A percentile compares a stretch with the other conserved stretches of the same genome.
Conservation (phyloP, 192 early-diverging fungal genomes). For the Phlyctochytrium arcticum region DNA sequence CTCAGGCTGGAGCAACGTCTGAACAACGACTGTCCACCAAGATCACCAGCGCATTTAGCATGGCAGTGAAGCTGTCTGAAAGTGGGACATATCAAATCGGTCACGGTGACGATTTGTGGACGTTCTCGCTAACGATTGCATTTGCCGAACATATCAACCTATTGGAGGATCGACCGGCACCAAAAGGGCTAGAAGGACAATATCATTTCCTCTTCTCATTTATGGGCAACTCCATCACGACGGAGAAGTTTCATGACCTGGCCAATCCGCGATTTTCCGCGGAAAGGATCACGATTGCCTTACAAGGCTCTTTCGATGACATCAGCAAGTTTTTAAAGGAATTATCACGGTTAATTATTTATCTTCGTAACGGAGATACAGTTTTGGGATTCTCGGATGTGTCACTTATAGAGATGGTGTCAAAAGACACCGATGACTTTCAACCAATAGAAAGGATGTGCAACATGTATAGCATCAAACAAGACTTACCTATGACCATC, state of each 20-base stretch:
- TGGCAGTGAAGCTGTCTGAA: conserved; percentile 33
- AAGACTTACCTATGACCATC: conserved; percentile 33
- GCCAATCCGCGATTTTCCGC: conserved; percentile 40
- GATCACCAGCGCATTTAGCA: neutral
- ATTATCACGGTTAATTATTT: conserved; percentile 32
- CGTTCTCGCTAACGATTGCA: conserved; percentile 41
- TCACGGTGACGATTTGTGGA: conserved; percentile 28
- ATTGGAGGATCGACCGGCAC: conserved; percentile 1
- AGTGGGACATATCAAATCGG: conserved; percentile 48
- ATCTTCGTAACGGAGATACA: conserved; percentile 25
- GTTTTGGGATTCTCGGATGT: conserved; percentile 43
- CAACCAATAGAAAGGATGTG: conserved; percentile 36
- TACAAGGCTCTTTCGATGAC: conserved; percentile 26
- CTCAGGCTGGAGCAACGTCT: neutral
- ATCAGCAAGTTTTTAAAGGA: conserved; percentile 33
- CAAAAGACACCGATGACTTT: neutral
- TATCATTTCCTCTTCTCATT: conserved; percentile 50
- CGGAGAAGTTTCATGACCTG: conserved; percentile 40
- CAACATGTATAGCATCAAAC: conserved; percentile 27
- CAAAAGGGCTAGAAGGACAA: neutral
- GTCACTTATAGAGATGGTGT: conserved; percentile 19
- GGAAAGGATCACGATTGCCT: conserved; percentile 45
- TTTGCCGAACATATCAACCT: conserved; percentile 48
- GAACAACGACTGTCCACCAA: neutral
- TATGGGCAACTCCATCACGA: conserved; percentile 46